phyloP scores from a whole-genome alignment of 208 protist species.

The Herpetomonas tarakana region DNA sequence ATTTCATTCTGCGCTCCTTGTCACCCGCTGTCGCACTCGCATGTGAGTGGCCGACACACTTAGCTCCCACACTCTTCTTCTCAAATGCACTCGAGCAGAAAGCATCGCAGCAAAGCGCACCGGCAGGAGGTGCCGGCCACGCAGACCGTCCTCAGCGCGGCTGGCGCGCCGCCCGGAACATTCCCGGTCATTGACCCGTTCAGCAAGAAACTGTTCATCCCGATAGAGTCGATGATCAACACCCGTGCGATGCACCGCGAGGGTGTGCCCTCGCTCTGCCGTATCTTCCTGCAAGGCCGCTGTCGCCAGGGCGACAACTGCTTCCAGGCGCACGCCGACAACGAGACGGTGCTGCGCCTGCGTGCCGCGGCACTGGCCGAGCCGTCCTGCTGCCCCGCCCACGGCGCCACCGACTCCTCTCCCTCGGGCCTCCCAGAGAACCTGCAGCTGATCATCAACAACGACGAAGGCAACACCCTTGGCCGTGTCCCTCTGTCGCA shows the following conservation, averaged over 20 bases:
- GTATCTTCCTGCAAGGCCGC: slow-evolving; percentile 69
- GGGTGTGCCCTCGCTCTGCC: slow-evolving; percentile 78
- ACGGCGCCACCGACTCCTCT: slow-evolving; percentile 30
- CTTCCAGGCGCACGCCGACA: slow-evolving; percentile 74
- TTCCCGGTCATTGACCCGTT: slow-evolving; percentile 82
- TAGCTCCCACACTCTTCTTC: too few species aligned
- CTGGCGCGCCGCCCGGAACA: slow-evolving; percentile 41
- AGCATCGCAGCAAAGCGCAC: slow-evolving; percentile 29
- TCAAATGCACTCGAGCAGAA: slow-evolving; percentile 11
- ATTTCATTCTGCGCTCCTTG: too few species aligned
- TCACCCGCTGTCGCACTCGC: too few species aligned
- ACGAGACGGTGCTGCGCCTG: slow-evolving; percentile 34
- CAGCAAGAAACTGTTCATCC: slow-evolving; percentile 73
- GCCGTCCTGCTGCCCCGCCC: slow-evolving; percentile 67
- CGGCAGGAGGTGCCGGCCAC: slow-evolving; percentile 24
- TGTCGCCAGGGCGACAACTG: slow-evolving; percentile 76
- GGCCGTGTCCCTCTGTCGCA: slow-evolving; percentile 19
- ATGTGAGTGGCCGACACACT: too few species aligned
- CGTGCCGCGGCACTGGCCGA: slow-evolving; percentile 55
- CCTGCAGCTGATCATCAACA: slow-evolving; percentile 18
- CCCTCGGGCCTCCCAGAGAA: slow-evolving; percentile 5
- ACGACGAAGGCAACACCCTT: slow-evolving; percentile 29
- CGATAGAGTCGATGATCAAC: slow-evolving; percentile 49
- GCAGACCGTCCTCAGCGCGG: slow-evolving; percentile 55
- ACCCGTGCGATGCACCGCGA: slow-evolving; percentile 75